phyloP scores from a whole-genome alignment of 1,284 basidiomycete genomes.

The Earliella scabrosa region DNA sequence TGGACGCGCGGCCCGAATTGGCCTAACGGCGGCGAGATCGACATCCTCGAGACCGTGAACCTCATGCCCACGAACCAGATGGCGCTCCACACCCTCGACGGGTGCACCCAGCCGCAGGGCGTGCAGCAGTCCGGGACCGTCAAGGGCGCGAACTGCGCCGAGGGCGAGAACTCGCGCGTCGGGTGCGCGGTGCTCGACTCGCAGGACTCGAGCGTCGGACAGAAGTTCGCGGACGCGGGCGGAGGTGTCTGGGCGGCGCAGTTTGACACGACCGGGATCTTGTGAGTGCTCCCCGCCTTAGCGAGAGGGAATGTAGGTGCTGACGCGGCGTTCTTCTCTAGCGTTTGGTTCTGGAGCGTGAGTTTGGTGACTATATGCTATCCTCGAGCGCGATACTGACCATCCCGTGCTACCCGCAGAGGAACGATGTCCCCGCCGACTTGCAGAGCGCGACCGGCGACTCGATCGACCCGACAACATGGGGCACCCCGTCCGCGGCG shows the following conservation, averaged over 20 bases:
- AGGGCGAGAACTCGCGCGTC: constrained; percentile 28
- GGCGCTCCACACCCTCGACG: constrained; percentile 55
- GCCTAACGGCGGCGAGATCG: constrained; percentile 55
- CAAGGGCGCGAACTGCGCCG: constrained; percentile 49
- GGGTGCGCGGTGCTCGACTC: constrained; percentile 70
- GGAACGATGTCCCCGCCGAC: constrained; percentile 47
- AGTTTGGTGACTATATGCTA: constrained; percentile 31
- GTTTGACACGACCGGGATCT: constrained; percentile 62
- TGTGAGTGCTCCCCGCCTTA: constrained; percentile 46
- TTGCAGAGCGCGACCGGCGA: constrained; percentile 28
- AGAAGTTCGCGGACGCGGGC: constrained; percentile 61
- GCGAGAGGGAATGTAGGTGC: neutral
- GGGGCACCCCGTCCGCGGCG: constrained; percentile 59
- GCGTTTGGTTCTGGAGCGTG: constrained; percentile 81
- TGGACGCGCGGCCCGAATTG: constrained; percentile 47
- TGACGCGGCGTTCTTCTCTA: constrained; percentile 26
- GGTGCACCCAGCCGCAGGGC: constrained; percentile 37
- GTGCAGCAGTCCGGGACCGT: constrained; percentile 30
- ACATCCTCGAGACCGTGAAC: constrained; percentile 50
- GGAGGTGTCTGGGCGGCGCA: constrained; percentile 79
- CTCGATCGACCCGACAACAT: constrained; percentile 44
- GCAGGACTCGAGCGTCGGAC: constrained; percentile 60
- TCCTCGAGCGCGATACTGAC: too few relatives aligned
- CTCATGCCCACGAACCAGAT: constrained; percentile 54
- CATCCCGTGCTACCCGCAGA: constrained; percentile 30